phyloP scores from a whole-genome alignment of 2,329 filamentous ascomycete genomes.

The Ophiobolus disseminans region DNA sequence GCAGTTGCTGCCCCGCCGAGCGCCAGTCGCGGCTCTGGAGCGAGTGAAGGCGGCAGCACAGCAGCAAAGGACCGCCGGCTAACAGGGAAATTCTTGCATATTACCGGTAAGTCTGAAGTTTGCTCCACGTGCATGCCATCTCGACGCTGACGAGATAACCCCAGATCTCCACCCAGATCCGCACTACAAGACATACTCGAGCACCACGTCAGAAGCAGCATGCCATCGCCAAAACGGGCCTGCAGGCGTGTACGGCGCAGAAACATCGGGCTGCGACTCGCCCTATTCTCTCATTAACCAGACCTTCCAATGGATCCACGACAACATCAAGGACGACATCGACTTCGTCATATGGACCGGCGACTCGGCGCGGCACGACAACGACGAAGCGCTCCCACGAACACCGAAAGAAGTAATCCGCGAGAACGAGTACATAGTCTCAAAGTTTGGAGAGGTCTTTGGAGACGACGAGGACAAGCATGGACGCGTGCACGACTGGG shows the following conservation, averaged over 20 bases:
- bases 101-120: constrained; percentile 70
- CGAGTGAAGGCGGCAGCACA: constrained; percentile 15
- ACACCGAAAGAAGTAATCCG: constrained; percentile 76
- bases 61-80: constrained; percentile 34
- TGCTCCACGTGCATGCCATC: not conserved
- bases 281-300: constrained; percentile 81
- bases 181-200: constrained; percentile 81
- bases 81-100: constrained; percentile 80
- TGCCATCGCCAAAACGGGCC: constrained; percentile 82
- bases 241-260: constrained; percentile 82
- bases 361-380: constrained; percentile 88
- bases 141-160: not conserved
- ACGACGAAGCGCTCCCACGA: constrained; percentile 80
- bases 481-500: constrained; percentile 61
- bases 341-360: constrained; percentile 96
- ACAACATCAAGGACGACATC: constrained; percentile 76
- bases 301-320: constrained; percentile 86
- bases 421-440: constrained; percentile 76
- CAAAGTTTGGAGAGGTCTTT: constrained; percentile 80
- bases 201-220: constrained; percentile 69
- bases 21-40: constrained; percentile 15
- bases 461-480: constrained; percentile 54
- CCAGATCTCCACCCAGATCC: constrained; percentile 90
- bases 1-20: constrained; percentile 39
- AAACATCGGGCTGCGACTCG: constrained; percentile 87